A percentile compares a stretch with the other conserved stretches of the same genome.
Conservation (phyloP, 768 basidiomycete genomes). For the Agaricus blazei region DNA sequence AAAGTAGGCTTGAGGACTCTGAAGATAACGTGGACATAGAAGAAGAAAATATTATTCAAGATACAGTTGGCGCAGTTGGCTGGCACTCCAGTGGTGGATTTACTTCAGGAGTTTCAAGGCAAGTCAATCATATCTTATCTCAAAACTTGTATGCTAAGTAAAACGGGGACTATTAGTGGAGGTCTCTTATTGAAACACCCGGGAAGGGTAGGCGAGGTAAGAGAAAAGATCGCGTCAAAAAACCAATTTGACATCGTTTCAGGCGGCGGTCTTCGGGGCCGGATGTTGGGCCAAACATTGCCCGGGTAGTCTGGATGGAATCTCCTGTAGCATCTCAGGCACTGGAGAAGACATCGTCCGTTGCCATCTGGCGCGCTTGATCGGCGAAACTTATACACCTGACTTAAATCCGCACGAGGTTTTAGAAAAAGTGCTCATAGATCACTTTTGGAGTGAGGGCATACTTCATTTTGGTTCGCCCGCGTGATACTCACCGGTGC, state of each 20-base stretch:
- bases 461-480: background rate
- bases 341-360: constrained; percentile 70
- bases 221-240: background rate
- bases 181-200: constrained; percentile 73
- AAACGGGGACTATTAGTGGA: constrained; percentile 42
- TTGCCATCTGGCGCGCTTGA: constrained; percentile 44
- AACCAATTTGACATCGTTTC: background rate
- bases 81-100: constrained; percentile 39
- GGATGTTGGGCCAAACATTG: constrained; percentile 67
- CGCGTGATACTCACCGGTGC: constrained; percentile 4
- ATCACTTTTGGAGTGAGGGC: constrained; percentile 47
- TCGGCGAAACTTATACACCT: constrained; percentile 34
- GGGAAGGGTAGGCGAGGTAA: constrained; percentile 73
- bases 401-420: constrained; percentile 49
- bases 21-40: background rate
- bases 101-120: constrained; percentile 79
- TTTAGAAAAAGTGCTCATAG: constrained; percentile 38
- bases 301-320: constrained; percentile 21
- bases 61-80: constrained; percentile 79
- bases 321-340: constrained; percentile 77
- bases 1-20: constrained; percentile 28
- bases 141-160: too few species aligned
- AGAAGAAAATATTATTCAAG: constrained; percentile 42
- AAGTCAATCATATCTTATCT: background rate
- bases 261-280: constrained; percentile 71